These are phyloP conservation scores for Fusarium duplospermum DNA, from an alignment of 2,329 filamentous ascomycete species.

Conservation along the genomic window DNA sequence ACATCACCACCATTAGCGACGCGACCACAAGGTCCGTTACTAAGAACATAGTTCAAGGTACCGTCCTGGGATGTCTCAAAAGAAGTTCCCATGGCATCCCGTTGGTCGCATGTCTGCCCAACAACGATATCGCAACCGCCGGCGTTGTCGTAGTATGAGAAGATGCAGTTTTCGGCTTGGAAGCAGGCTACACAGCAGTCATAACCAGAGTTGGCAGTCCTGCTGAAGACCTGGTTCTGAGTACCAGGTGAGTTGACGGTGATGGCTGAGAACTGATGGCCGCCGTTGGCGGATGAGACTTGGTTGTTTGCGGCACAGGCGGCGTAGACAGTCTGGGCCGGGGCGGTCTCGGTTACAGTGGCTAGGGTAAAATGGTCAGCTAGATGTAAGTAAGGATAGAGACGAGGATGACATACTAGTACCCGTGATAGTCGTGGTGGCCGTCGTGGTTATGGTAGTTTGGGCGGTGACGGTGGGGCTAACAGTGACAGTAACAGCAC, in stretches of 20 bases:
- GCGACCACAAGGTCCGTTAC: background rate
- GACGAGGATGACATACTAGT: background rate
- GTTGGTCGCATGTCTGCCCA: background rate
- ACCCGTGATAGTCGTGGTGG: background rate
- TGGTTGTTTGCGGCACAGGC: background rate
- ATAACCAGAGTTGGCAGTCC: background rate
- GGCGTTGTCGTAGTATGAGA: background rate
- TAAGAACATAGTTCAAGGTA: background rate
- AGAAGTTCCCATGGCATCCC: background rate
- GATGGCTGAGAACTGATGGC: background rate
- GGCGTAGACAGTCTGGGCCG: background rate
- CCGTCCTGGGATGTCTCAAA: background rate
- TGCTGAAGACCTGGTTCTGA: background rate
- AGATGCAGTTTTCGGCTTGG: background rate
- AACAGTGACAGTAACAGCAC: background rate
- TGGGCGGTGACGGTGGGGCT: background rate
- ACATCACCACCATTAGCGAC: background rate
- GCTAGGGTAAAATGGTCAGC: background rate
- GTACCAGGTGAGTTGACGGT: background rate
- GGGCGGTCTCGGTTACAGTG: background rate
- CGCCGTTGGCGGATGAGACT: background rate
- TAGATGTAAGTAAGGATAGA: background rate
- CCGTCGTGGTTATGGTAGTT: background rate
- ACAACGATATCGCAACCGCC: background rate
- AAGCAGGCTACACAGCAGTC: background rate